Evolutionary conservation across 768 basidiomycete genomes (phyloP).

Genomic region (Trametes cubensis): DNA sequence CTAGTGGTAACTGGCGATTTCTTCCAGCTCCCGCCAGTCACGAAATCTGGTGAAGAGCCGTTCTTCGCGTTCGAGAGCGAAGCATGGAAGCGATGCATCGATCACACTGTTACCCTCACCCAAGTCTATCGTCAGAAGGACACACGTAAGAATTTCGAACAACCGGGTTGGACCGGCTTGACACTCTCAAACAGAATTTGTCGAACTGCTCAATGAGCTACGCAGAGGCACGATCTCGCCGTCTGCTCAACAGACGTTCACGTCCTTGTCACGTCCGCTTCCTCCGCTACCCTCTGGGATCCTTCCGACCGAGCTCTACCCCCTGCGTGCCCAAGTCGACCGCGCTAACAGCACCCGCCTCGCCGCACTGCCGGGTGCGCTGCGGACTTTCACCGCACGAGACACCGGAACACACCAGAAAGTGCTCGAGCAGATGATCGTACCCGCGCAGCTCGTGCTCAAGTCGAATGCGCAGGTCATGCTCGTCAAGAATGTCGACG

Average conservation of each 20-base stretch:
- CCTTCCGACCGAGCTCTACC: slow-evolving; percentile 59
- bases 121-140: slow-evolving; percentile 81
- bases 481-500: slow-evolving; percentile 72
- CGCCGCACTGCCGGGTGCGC: slow-evolving; percentile 45
- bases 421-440: slow-evolving; percentile 64
- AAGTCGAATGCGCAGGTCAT: slow-evolving; percentile 67
- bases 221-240: slow-evolving; percentile 59
- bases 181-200: slow-evolving; percentile 49
- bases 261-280: slow-evolving; percentile 44
- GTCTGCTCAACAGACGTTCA: slow-evolving; percentile 51
- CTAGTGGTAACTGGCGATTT: slow-evolving; percentile 67
- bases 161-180: neutral
- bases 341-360: slow-evolving; percentile 61
- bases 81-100: slow-evolving; percentile 58
- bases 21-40: slow-evolving; percentile 66
- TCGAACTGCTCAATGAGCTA: slow-evolving; percentile 77
- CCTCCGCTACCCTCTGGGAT: slow-evolving; percentile 33
- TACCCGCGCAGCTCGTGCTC: slow-evolving; percentile 54
- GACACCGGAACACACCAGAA: slow-evolving; percentile 56
- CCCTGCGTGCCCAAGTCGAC: slow-evolving; percentile 71
- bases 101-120: slow-evolving; percentile 63
- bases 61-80: slow-evolving; percentile 71
- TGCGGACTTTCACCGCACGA: slow-evolving; percentile 48
- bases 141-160: slow-evolving; percentile 45
- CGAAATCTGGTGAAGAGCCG: slow-evolving; percentile 43